A percentile compares a stretch with the other conserved stretches of the same genome.
Evolutionary conservation across 139 green algal genomes (phyloP).

Genomic region (Diplosphaera chodatii): DNA sequence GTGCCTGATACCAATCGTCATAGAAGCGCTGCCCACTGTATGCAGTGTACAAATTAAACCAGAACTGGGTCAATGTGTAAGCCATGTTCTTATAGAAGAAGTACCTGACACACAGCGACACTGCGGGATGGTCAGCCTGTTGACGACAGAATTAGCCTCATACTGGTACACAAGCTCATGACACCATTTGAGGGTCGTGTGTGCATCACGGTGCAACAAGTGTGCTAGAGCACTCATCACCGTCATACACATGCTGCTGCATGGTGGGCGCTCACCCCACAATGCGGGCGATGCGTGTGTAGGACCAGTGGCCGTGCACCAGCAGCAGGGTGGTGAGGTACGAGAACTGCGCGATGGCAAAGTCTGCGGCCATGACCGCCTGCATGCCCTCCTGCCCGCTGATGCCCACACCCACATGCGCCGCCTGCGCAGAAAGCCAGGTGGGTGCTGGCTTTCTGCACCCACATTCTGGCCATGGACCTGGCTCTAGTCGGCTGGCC

Average conservation of each 20-base stretch:
- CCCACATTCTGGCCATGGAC: too few species aligned
- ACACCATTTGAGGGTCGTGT: too few species aligned
- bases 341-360: slow-evolving; percentile 75
- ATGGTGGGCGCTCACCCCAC: too few species aligned
- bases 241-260: too few species aligned
- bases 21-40: slow-evolving; percentile 36
- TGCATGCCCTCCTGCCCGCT: slow-evolving; percentile 81
- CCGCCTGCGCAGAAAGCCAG: slow-evolving; percentile 40
- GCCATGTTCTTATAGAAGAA: slow-evolving; percentile 53
- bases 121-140: too few species aligned
- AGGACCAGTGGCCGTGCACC: slow-evolving; percentile 77
- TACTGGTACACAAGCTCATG: too few species aligned
- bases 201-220: too few species aligned
- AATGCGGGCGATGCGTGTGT: slow-evolving; percentile 53
- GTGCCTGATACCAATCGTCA: slow-evolving; percentile 16
- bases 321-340: slow-evolving; percentile 84
- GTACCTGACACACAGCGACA: slow-evolving; percentile 25
- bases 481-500: too few species aligned
- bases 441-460: too few species aligned
- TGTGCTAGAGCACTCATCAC: too few species aligned
- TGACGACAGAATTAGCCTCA: too few species aligned
- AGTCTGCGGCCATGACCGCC: slow-evolving; percentile 84
- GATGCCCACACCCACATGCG: slow-evolving; percentile 90
- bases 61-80: slow-evolving; percentile 38
- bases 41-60: slow-evolving; percentile 37